Evolutionary conservation across 2,329 filamentous ascomycete genomes (phyloP), one percentile per base, ranked within the genome.

Genomic region (Amylocarpus encephaloides): DNA sequence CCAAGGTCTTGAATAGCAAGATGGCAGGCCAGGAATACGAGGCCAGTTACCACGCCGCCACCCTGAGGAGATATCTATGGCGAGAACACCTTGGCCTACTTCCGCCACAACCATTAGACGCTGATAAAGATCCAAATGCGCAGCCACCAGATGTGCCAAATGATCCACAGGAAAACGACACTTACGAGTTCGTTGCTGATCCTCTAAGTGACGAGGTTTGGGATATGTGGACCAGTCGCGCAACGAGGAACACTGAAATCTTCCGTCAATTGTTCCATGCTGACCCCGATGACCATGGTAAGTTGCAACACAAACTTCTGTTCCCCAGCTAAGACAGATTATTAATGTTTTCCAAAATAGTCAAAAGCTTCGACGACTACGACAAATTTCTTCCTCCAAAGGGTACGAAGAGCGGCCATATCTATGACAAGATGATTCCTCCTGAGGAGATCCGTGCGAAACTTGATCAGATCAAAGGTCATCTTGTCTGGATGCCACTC

Each of bases 401-500:
- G 43, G 80, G 83, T 4, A 78, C 86, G 54, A 93, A 88, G 67
- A 72, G 89, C 2, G 92, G 93, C 0, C 93, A 97, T 68, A 76
- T 97, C 52, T 95, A 87, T 62, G 89, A 94, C 66, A 80, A 80
- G 51, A 88, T 85, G 68, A 77, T 86, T 66, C 85, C 86, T 0
- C 78, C 82, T 0, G 74, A 83, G 19, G 84, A 94, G 49, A 82
- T 93, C 6, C 78, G 87, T 13, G 67, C 76, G 57, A 89, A 92
- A 67, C 72, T 97, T 44, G 83, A 89, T 61, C 76, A 85, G 63
- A 81, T 97, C 59, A 84, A 82, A 70, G 92, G 92, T 0, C 92
- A 97, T 71, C 68, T 97, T 36, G 92, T 97, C 6, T 94, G 88
- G 88, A 92, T 95, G 83, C 90, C 90, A n/a, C 68, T 97, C 62